A percentile compares a stretch with the other conserved stretches of the same genome.
phyloP scores from a whole-genome alignment of 1,139 yeast genomes.

The Geotrichum carabidarum region DNA sequence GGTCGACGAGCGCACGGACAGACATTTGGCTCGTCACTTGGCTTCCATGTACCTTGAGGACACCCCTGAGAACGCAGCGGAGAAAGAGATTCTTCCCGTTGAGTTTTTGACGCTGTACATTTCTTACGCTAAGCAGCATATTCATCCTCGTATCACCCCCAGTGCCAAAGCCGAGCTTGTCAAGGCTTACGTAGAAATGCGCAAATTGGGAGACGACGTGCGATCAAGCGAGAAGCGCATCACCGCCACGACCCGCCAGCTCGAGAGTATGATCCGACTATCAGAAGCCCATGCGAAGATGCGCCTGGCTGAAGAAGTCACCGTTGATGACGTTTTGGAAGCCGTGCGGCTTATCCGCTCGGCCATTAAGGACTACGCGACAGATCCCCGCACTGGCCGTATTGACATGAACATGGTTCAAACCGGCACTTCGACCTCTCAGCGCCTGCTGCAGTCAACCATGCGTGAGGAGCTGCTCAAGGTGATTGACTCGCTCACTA shows the following conservation, averaged over 20 bases:
- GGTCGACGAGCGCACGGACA: constrained; percentile 79
- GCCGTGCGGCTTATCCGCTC: constrained; percentile 88
- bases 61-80: constrained; percentile 65
- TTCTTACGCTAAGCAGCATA: constrained; percentile 83
- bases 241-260: constrained; percentile 95
- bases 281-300: constrained; percentile 97
- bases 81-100: constrained; percentile 66
- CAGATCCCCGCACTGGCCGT: constrained; percentile 93
- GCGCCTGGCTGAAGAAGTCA: constrained; percentile 71
- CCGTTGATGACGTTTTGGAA: constrained; percentile 79
- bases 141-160: constrained; percentile 68
- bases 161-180: constrained; percentile 85
- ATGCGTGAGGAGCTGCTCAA: constrained; percentile 41
- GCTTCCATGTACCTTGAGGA: constrained; percentile 92
- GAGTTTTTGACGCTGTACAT: constrained; percentile 84
- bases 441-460: constrained; percentile 73
- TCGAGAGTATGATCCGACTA: constrained; percentile 91
- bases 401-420: constrained; percentile 97
- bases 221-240: constrained; percentile 83
- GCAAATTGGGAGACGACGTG: constrained; percentile 88
- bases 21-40: constrained; percentile 82
- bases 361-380: constrained; percentile 96
- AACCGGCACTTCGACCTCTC: constrained; percentile 90
- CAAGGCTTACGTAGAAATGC: constrained; percentile 86
- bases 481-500: constrained; percentile 45